Evolutionary conservation across 371 early-diverging fungal species (phyloP), one percentile per base, ranked within the genome.

Genomic region (Mucor ambiguus): DNA sequence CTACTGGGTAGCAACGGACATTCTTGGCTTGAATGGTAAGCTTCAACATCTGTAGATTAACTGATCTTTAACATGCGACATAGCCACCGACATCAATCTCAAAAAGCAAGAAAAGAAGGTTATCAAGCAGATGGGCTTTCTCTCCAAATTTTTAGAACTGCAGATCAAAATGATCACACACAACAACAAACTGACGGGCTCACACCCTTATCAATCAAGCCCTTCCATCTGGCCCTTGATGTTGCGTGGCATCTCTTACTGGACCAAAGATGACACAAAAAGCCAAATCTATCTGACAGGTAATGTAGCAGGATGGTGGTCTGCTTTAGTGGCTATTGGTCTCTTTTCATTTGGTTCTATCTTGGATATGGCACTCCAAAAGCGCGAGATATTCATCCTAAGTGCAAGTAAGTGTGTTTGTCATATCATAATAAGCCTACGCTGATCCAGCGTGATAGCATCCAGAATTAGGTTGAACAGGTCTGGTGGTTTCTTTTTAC

Each of bases 231-330:
- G 98, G 98, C 89, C 94, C 22, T 83, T 94, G 71, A 79, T 97
- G 67, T 75, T 86, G 52, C 90, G 96, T 32, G 98, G 98, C 12
- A 95, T 98, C 71, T 91, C 90, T 26, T 98, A 95, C 81, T 98
- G 98, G 98, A 93, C 86, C 28, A 78, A 80, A 58, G 86, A 85
- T 26, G 44, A 12, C 7, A 58, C 33, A 4, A 73, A 82, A 46
- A 78, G 76, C 29, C 93, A 94, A 63, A 87, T 99, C 67, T 99
- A 99, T 74, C 82, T 99, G 68, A 78, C 99, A 35, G 99, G 99
- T 16, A 99, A 99, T 74, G 98, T 99, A 24, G 67, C 97, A 32
- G 77, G 93, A 0, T 99, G 98, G 93, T 99, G 97, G 92, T 58
- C 86, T 38, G 81, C 90, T 14, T 81, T 92, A 43, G 74, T 82